Conservation (phyloP, 768 basidiomycete species). For the Boletus tomentosulus region DNA sequence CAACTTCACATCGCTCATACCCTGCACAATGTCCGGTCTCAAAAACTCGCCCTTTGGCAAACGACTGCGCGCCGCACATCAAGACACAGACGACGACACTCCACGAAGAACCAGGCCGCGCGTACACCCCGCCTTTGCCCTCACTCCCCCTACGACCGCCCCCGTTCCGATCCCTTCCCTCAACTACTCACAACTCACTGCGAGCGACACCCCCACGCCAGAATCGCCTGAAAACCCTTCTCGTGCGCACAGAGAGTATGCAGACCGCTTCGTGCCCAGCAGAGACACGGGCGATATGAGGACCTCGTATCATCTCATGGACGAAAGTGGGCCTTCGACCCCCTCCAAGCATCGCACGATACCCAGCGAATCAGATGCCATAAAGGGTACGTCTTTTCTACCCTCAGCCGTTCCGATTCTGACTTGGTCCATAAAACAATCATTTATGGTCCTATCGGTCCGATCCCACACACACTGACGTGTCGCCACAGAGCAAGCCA, state of each 20-base stretch:
- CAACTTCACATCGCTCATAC: background rate
- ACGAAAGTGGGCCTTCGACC: constrained; percentile 51
- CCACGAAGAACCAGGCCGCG: constrained; percentile 50
- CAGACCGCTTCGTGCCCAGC: constrained; percentile 62
- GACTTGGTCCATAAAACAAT: background rate
- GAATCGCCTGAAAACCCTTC: constrained; percentile 36
- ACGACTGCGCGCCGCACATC: constrained; percentile 68
- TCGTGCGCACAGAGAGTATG: constrained; percentile 39
- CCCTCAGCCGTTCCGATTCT: background rate
- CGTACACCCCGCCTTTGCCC: constrained; percentile 51
- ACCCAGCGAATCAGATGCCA: constrained; percentile 69
- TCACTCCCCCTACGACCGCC: constrained; percentile 29
- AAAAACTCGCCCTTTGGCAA: constrained; percentile 86
- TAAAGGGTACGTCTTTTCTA: constrained; percentile 52
- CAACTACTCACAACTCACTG: constrained; percentile 47
- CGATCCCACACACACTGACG: constrained; percentile 12
- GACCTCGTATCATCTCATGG: constrained; percentile 58
- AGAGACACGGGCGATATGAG: constrained; percentile 58
- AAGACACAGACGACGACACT: constrained; percentile 51
- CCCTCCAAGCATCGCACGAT: constrained; percentile 60
- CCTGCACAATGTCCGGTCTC: constrained; percentile 57
- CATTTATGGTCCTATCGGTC: constrained; percentile 13
- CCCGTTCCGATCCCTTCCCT: constrained; percentile 52
- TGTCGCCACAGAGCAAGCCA: constrained; percentile 65
- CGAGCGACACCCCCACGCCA: constrained; percentile 47